Conservation (phyloP, 2,329 filamentous ascomycete species). For the Monosporascus sp. region DNA sequence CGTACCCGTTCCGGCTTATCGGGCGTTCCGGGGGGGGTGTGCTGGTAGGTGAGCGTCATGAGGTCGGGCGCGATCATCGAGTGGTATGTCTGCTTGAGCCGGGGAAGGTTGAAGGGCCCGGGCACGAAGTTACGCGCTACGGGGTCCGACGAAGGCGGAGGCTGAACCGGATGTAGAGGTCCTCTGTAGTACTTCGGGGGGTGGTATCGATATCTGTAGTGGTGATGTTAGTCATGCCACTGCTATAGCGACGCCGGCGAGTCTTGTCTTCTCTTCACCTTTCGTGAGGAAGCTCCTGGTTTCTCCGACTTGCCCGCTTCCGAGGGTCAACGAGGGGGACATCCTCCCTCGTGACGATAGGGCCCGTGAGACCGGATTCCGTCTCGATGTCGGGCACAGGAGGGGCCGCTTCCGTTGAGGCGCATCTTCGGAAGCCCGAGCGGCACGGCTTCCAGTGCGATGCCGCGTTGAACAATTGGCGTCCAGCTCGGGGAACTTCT, state of each 20-base stretch:
- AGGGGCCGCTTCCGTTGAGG: conserved; percentile 38
- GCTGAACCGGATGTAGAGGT: conserved; percentile 86
- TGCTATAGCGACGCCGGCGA: no score
- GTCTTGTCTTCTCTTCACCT: conserved; percentile 12
- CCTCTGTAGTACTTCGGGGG: conserved; percentile 93
- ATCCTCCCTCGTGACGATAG: conserved; percentile 29
- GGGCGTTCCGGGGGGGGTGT: conserved; percentile 71
- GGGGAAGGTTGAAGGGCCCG: conserved; percentile 83
- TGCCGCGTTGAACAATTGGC: conserved; percentile 16
- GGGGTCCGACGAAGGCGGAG: conserved; percentile 79
- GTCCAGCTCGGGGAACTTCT: conserved; percentile 21
- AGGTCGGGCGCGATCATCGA: conserved; percentile 82
- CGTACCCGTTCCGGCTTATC: conserved; percentile 52
- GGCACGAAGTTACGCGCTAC: conserved; percentile 83
- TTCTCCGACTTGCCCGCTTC: conserved; percentile 29
- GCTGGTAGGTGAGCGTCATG: conserved; percentile 81
- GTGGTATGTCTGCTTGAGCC: conserved; percentile 85
- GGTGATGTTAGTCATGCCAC: neutral
- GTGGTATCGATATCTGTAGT: conserved; percentile 80
- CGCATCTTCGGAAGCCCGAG: conserved; percentile 32
- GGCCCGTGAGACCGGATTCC: conserved; percentile 42
- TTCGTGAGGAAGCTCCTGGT: conserved; percentile 16
- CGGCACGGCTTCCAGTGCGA: conserved; percentile 17
- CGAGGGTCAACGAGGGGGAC: conserved; percentile 42
- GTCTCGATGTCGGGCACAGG: conserved; percentile 44